Percentiles rank a stretch among this genome's conserved stretches.
Evolutionary conservation across 208 protist species (phyloP).

Genomic region (Trypanosoma melophagium): DNA sequence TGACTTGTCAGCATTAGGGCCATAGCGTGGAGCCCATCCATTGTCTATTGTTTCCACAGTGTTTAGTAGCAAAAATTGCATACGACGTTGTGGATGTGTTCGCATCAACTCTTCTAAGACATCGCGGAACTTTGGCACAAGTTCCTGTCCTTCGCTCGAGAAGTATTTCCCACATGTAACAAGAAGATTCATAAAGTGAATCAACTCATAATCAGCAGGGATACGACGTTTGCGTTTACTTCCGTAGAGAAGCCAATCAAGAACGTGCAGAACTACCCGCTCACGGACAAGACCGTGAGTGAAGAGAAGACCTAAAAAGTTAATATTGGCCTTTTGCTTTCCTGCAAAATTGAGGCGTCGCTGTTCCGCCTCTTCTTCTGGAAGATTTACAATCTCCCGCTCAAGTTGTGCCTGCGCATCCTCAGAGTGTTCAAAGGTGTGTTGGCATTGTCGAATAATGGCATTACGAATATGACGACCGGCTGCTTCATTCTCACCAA

Average conservation of each 20-base stretch:
- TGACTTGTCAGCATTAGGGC: slow-evolving; percentile 26
- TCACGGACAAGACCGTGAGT: slow-evolving; percentile 49
- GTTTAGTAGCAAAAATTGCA: slow-evolving; percentile 78
- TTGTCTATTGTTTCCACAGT: slow-evolving; percentile 81
- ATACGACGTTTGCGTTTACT: slow-evolving; percentile 53
- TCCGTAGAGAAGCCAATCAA: slow-evolving; percentile 78
- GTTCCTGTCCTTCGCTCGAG: slow-evolving; percentile 42
- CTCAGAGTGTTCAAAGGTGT: slow-evolving; percentile 65
- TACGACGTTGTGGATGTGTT: slow-evolving; percentile 62
- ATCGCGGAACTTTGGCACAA: slow-evolving; percentile 41
- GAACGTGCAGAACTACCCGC: slow-evolving; percentile 58
- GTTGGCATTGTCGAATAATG: slow-evolving; percentile 71
- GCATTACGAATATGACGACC: slow-evolving; percentile 66
- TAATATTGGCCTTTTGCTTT: slow-evolving; percentile 86
- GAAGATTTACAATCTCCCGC: slow-evolving; percentile 39
- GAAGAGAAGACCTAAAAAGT: slow-evolving; percentile 84
- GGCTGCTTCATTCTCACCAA: slow-evolving; percentile 66
- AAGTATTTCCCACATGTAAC: slow-evolving; percentile 66
- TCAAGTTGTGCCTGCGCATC: slow-evolving; percentile 45
- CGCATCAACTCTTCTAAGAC: slow-evolving; percentile 53
- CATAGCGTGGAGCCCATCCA: slow-evolving; percentile 75
- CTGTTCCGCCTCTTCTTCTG: slow-evolving; percentile 60
- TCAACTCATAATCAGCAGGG: slow-evolving; percentile 65
- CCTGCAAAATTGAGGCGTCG: slow-evolving; percentile 60
- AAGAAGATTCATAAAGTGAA: slow-evolving; percentile 85